Evolutionary conservation across 2,329 filamentous ascomycete species (phyloP).

Genomic region (Trichoderma sp.): DNA sequence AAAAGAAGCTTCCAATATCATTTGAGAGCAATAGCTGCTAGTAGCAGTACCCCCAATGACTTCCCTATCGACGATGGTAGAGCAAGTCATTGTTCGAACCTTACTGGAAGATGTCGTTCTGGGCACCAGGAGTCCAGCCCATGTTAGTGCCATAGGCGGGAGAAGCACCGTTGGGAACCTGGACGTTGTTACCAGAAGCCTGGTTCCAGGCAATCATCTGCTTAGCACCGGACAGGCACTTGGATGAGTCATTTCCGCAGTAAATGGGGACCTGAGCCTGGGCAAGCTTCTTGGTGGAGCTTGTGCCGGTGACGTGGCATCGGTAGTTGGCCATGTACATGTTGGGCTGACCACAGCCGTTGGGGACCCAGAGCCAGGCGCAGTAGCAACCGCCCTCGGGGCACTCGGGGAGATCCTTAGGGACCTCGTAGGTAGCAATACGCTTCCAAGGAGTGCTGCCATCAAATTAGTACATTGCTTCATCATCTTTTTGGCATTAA

Average conservation of each 20-base stretch:
- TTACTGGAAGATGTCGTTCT: constrained; percentile 33
- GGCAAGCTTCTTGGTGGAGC: constrained; percentile 41
- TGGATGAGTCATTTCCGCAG: constrained; percentile 42
- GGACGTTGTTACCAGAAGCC: constrained; percentile 36
- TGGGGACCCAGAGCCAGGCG: constrained; percentile 33
- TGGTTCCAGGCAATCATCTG: constrained; percentile 52
- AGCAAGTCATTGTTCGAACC: neutral
- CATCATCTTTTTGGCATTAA: neutral
- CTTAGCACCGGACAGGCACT: constrained; percentile 49
- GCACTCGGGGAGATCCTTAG: constrained; percentile 31
- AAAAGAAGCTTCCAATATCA: neutral
- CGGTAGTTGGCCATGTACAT: constrained; percentile 50
- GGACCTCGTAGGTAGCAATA: constrained; percentile 29
- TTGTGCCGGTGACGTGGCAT: constrained; percentile 47
- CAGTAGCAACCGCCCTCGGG: constrained; percentile 32
- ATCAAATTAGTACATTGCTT: neutral
- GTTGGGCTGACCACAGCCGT: constrained; percentile 32
- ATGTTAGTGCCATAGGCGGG: constrained; percentile 34
- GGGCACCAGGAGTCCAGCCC: constrained; percentile 33
- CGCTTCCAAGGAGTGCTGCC: constrained; percentile 31
- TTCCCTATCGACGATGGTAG: neutral
- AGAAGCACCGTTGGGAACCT: constrained; percentile 29
- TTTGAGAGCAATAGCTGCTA: neutral
- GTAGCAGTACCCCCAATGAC: neutral
- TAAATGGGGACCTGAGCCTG: constrained; percentile 42